Evolutionary conservation across 2,329 filamentous ascomycete genomes (phyloP).

Genomic region (Diplocarpon rosae): DNA sequence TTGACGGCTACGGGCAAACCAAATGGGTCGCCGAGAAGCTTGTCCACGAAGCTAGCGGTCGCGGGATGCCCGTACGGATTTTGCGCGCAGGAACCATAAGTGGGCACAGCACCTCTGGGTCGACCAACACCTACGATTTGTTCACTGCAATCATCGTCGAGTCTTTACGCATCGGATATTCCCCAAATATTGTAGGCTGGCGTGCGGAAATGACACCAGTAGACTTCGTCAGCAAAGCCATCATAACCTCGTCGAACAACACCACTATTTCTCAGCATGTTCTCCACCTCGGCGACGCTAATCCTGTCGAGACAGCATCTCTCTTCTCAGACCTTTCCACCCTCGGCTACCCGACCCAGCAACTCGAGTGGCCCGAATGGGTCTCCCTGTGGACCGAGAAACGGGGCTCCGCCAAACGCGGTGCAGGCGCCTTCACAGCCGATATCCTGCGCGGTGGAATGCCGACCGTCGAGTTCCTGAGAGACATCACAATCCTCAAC

Average conservation of each 20-base stretch:
- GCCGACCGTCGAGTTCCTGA: slow-evolving; percentile 62
- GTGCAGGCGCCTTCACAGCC: slow-evolving; percentile 63
- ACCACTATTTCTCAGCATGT: slow-evolving; percentile 49
- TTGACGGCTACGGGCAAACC: slow-evolving; percentile 79
- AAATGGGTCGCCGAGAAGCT: slow-evolving; percentile 69
- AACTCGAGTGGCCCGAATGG: slow-evolving; percentile 62
- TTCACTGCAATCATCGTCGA: slow-evolving; percentile 68
- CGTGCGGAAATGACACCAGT: slow-evolving; percentile 76
- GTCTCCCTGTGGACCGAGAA: slow-evolving; percentile 62
- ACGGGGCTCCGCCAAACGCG: slow-evolving; percentile 50
- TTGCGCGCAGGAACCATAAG: slow-evolving; percentile 75
- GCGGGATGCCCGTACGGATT: slow-evolving; percentile 65
- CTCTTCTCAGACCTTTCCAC: slow-evolving; percentile 54
- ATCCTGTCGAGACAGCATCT: slow-evolving; percentile 52
- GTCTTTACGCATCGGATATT: slow-evolving; percentile 60
- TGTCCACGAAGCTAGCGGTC: slow-evolving; percentile 63
- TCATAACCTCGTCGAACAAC: slow-evolving; percentile 58
- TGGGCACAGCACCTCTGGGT: slow-evolving; percentile 63
- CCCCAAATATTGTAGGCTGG: slow-evolving; percentile 64
- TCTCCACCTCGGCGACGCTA: slow-evolving; percentile 66
- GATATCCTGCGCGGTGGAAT: slow-evolving; percentile 73
- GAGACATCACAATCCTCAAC: slow-evolving; percentile 61
- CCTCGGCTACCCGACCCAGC: slow-evolving; percentile 61
- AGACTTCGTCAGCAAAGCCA: slow-evolving; percentile 67
- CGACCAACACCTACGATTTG: slow-evolving; percentile 69